These are phyloP conservation scores for Populus tremula DNA, from an alignment of 345 rosid genomes.

Conservation along the genomic window DNA sequence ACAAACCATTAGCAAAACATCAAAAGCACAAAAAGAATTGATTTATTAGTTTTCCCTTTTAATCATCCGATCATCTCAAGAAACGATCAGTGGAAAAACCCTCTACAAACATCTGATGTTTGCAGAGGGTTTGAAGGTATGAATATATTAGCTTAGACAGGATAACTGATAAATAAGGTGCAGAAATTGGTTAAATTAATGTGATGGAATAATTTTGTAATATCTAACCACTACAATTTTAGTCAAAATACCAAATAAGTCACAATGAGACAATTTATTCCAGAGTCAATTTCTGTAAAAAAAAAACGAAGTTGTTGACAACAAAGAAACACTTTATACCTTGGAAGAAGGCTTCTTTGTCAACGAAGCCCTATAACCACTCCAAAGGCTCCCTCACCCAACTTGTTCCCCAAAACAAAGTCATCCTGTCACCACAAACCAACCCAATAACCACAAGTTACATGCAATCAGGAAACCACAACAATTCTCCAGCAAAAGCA, in stretches of 20 bases:
- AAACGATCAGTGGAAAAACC: neutral
- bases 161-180: neutral
- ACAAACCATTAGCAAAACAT: neutral
- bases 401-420: conserved; percentile 86
- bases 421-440: conserved; percentile 64
- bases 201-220: neutral
- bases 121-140: neutral
- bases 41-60: neutral
- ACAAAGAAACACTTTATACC: conserved; percentile 34
- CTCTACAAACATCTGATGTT: neutral
- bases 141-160: neutral
- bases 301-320: neutral
- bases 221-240: neutral
- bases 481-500: neutral
- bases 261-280: neutral
- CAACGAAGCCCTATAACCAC: conserved; percentile 72
- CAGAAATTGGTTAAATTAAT: neutral
- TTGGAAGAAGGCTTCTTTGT: conserved; percentile 65
- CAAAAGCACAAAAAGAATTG: neutral
- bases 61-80: neutral
- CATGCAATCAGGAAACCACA: neutral
- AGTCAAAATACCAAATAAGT: neutral
- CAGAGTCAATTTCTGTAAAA: neutral
- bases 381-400: conserved; percentile 97
- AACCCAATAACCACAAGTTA: neutral